These are phyloP conservation scores for Phaeoacremonium minimum DNA, from an alignment of 2,329 filamentous ascomycete genomes.

Conservation along the genomic window DNA sequence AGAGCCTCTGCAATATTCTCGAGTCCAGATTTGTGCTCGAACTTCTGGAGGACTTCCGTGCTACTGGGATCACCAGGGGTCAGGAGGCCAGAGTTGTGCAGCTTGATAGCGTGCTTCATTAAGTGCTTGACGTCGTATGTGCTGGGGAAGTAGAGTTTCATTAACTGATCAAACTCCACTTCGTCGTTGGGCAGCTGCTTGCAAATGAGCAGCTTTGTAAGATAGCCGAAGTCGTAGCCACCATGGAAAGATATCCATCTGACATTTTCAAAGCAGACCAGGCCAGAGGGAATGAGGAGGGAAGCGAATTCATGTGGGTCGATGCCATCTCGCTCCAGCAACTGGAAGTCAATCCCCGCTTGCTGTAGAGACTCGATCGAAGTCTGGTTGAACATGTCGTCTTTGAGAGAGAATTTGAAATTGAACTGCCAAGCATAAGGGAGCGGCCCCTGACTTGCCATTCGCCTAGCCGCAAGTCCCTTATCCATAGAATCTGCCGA, in stretches of 20 bases:
- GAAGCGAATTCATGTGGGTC: slow-evolving; percentile 86
- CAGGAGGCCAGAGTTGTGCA: slow-evolving; percentile 59
- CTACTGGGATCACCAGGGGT: slow-evolving; percentile 61
- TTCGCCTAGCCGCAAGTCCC: slow-evolving; percentile 31
- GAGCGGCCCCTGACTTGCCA: slow-evolving; percentile 45
- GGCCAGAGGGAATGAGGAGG: slow-evolving; percentile 83
- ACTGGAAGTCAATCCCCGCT: slow-evolving; percentile 86
- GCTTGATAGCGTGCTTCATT: slow-evolving; percentile 80
- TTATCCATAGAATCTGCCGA: slow-evolving; percentile 35
- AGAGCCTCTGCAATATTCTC: slow-evolving; percentile 93
- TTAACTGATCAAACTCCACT: slow-evolving; percentile 79
- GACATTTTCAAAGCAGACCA: slow-evolving; percentile 82
- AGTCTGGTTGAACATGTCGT: slow-evolving; percentile 96
- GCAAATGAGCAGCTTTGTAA: slow-evolving; percentile 89
- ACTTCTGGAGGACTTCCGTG: slow-evolving; percentile 72
- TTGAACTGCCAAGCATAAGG: slow-evolving; percentile 99
- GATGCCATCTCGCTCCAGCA: slow-evolving; percentile 83
- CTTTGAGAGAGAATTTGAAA: slow-evolving; percentile 90
- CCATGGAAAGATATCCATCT: slow-evolving; percentile 98
- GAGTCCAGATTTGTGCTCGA: slow-evolving; percentile 86
- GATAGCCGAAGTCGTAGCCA: slow-evolving; percentile 95
- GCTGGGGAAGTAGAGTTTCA: slow-evolving; percentile 89
- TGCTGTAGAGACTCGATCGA: slow-evolving; percentile 88
- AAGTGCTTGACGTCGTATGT: slow-evolving; percentile 97
- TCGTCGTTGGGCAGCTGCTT: slow-evolving; percentile 83